Percentiles rank a stretch among this genome's conserved stretches.
Conservation (phyloP, 352 stramenopile species). For the Phytophthora pinifolia region DNA sequence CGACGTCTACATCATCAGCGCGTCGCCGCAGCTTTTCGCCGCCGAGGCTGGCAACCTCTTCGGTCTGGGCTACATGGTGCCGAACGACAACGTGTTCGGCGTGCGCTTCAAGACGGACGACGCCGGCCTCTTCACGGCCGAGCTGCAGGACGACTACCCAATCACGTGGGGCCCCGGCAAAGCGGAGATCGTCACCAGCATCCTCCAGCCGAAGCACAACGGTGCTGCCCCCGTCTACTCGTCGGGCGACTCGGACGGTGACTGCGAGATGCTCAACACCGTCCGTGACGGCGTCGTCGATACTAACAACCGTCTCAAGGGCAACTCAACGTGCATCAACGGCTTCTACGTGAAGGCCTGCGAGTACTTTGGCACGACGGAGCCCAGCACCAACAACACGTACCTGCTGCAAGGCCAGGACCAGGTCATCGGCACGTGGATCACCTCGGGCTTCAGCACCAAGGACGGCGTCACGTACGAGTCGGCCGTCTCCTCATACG, state of each 20-base stretch:
- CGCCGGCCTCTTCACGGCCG: slow-evolving; percentile 42
- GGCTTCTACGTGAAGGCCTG: slow-evolving; percentile 63
- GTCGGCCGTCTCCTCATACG: slow-evolving; percentile 38
- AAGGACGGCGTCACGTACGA: slow-evolving; percentile 55
- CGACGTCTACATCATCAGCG: slow-evolving; percentile 66
- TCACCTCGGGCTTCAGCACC: slow-evolving; percentile 63
- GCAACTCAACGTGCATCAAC: slow-evolving; percentile 51
- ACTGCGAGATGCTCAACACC: slow-evolving; percentile 63
- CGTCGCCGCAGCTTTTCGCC: slow-evolving; percentile 57
- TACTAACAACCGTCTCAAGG: slow-evolving; percentile 68
- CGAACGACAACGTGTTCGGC: slow-evolving; percentile 49
- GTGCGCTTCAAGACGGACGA: slow-evolving; percentile 54
- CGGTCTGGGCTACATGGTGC: slow-evolving; percentile 55
- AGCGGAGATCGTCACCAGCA: slow-evolving; percentile 45
- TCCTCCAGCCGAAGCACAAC: slow-evolving; percentile 49
- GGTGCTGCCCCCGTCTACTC: slow-evolving; percentile 48
- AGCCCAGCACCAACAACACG: slow-evolving; percentile 44
- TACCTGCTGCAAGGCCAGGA: slow-evolving; percentile 70
- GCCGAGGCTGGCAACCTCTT: slow-evolving; percentile 43
- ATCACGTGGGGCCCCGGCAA: slow-evolving; percentile 71
- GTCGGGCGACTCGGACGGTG: slow-evolving; percentile 55
- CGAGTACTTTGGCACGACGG: slow-evolving; percentile 41
- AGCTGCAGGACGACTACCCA: slow-evolving; percentile 48
- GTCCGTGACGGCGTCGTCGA: slow-evolving; percentile 61
- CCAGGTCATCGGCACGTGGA: slow-evolving; percentile 63